Base-by-base conservation (phyloP, 768 basidiomycete genomes). In the Serpula lacrymans region DNA sequence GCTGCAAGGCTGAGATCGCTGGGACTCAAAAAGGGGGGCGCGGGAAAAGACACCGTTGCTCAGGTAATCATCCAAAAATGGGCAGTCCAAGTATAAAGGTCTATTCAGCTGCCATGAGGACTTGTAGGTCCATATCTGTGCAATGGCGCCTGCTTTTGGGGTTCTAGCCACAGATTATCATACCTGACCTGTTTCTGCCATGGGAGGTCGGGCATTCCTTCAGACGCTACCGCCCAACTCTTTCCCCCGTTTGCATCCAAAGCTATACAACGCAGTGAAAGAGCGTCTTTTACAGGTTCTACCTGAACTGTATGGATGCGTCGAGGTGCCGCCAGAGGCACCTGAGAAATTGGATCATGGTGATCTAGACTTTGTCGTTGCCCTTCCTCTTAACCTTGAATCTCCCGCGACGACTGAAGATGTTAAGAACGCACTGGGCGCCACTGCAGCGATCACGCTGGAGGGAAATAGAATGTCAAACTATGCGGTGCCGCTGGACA, bases 1-100 rank as follows among this genome's bases (percentile, higher is more conserved):
- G 91, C 87, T 0, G 92, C 92, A 37, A 96, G 76, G 57, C 93
- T 93, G 28, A 91, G 92, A 63, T 96, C 92, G 23, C n/a, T n/a
- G n/a, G n/a, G n/a, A n/a, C n/a, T n/a, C n/a, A n/a, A n/a, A n/a
- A n/a, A n/a, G n/a, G n/a, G n/a, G n/a, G n/a, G n/a, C n/a, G n/a
- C n/a, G n/a, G n/a, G n/a, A n/a, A n/a, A n/a, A n/a, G n/a, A n/a
- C n/a, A n/a, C n/a, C n/a, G n/a, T n/a, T n/a, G n/a, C n/a, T n/a
- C n/a, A n/a, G n/a, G n/a, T n/a, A n/a, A n/a, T n/a, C n/a, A n/a
- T n/a, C n/a, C n/a, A n/a, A n/a, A n/a, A n/a, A n/a, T n/a, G n/a
- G n/a, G n/a, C n/a, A n/a, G n/a, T n/a, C n/a, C n/a, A n/a, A n/a
- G n/a, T n/a, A n/a, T n/a, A n/a, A n/a, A n/a, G n/a, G n/a, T n/a